Evolutionary conservation across 805 yeast genomes (phyloP), one percentile per base, ranked within the genome.

Genomic region (Metschnikowia peoriensis): DNA sequence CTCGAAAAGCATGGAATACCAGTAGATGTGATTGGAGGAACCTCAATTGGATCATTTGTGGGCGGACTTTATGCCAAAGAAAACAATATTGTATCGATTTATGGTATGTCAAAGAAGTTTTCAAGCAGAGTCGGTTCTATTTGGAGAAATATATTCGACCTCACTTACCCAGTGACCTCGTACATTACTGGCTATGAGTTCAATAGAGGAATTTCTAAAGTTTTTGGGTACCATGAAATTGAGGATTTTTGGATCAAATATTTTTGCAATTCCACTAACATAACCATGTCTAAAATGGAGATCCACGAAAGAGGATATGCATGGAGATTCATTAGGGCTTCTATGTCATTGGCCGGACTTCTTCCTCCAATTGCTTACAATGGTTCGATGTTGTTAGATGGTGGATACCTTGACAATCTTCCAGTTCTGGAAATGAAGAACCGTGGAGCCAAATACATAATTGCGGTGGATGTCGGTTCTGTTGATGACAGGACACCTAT

Each of bases 121-220:
- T 80, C 96, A 2, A 86, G 85, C 12, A 77, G 98, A 61, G 76
- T 93, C 56, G 82, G 93, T 0, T 87, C 96, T 1, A 54, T 88
- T 3, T 93, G 99, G 99, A 77, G 97, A 61, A 82, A 88, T 63
- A 54, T 86, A 2, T 70, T 88, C 32, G 99, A 93, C 66, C 69
- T 94, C 61, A 93, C 99, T 0, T 88, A 92, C 67, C 99, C 99
- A 0, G 85, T 89, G 1, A 91, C 97, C 0, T 87, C 97, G 0
- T 93, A 96, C 65, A 88, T 96, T 10, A 94, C 99, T 1, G 99
- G 99, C 0, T 97, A 94, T 68, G 98, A 91, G 67, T 93, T 93
- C 69, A 93, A 93, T 68, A 77, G 98, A 59, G 98, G 99, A 46
- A 83, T 93, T n/a, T 94, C 97, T 97, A 93, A 94, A 67, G 83